These are phyloP conservation scores for Trichoderma gamsii DNA, from an alignment of 495 filamentous ascomycete genomes.

Conservation along the genomic window DNA sequence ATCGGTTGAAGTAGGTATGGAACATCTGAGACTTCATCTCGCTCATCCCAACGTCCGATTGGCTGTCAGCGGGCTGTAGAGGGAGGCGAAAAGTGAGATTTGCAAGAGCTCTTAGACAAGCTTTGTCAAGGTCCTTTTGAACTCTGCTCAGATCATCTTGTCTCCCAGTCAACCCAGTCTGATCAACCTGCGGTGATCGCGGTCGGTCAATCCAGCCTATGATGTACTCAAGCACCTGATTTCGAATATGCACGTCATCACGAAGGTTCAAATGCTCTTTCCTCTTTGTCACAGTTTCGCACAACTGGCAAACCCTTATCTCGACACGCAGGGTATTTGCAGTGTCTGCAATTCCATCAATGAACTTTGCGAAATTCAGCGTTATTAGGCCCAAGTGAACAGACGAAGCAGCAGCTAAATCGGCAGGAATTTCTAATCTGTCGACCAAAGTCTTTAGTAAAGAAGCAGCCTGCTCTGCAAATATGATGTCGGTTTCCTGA, in stretches of 20 bases:
- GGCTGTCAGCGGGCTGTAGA: conserved; percentile 56
- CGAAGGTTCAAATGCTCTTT: conserved; percentile 60
- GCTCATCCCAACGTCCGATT: conserved; percentile 54
- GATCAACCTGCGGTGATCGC: conserved; percentile 33
- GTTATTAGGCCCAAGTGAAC: conserved; percentile 55
- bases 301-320: conserved; percentile 60
- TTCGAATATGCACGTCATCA: conserved; percentile 58
- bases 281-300: conserved; percentile 56
- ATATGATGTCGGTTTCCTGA: conserved; percentile 53
- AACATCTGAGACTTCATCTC: conserved; percentile 61
- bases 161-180: conserved; percentile 23
- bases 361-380: conserved; percentile 55
- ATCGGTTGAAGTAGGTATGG: conserved; percentile 59
- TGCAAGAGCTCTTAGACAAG: conserved; percentile 54
- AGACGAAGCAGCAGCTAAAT: conserved; percentile 49
- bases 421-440: conserved; percentile 51
- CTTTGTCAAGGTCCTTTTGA: conserved; percentile 56
- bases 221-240: conserved; percentile 57
- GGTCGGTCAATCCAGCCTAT: conserved; percentile 59
- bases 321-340: conserved; percentile 51
- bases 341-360: conserved; percentile 48
- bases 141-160: conserved; percentile 48
- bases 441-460: conserved; percentile 57
- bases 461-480: conserved; percentile 58
- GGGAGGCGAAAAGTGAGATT: conserved; percentile 58